Conservation (phyloP, 257 asterid genomes). For the Plantago ovata region DNA sequence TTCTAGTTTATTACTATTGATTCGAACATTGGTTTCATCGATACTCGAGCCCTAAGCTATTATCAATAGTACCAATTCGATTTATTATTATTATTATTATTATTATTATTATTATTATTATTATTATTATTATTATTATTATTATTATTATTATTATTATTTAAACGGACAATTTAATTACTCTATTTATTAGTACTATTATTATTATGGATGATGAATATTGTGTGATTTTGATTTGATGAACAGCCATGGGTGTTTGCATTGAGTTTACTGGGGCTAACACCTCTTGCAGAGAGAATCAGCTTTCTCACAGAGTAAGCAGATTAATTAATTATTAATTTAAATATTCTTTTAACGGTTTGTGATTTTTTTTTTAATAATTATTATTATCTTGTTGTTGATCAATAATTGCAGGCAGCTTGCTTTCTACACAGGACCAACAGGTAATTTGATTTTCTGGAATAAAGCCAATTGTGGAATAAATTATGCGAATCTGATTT, state of each 20-base stretch:
- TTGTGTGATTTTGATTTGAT: background rate
- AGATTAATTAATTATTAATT: background rate
- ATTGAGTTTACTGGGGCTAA: conserved; percentile 82
- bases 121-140: too few species aligned
- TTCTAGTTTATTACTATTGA: too few species aligned
- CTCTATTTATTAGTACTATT: background rate
- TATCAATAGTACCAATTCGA: too few species aligned
- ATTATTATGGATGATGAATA: background rate
- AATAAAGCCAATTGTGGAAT: too few species aligned
- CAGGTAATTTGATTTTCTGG: conserved; percentile 53
- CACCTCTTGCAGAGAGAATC: conserved; percentile 91
- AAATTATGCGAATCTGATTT: too few species aligned
- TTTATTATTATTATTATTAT: too few species aligned
- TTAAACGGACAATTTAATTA: too few species aligned
- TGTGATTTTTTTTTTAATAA: background rate
- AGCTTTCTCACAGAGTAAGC: conserved; percentile 91
- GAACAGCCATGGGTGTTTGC: conserved; percentile 83
- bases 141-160: too few species aligned
- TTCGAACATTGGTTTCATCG: background rate
- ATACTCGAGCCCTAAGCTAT: too few species aligned
- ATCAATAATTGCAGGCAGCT: conserved; percentile 64
- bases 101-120: too few species aligned
- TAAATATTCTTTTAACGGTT: background rate
- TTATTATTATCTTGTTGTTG: background rate
- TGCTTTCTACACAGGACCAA: conserved; percentile 86